Base-by-base conservation (phyloP, 1,139 yeast species). In the Magnusiomyces sp. region DNA sequence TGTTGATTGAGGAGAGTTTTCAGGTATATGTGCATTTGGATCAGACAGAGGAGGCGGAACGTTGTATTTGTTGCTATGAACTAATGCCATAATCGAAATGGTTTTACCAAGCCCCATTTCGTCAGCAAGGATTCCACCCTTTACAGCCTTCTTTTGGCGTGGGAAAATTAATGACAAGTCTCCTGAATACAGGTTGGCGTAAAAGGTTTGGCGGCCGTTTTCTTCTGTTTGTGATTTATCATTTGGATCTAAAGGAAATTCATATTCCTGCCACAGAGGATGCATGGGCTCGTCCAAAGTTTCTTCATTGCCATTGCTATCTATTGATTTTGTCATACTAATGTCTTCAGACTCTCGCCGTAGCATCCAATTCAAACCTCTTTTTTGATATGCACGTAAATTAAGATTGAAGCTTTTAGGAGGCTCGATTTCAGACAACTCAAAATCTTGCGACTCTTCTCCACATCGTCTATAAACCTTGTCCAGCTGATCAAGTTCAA, bases 81-180 rank as follows among this genome's bases (percentile, higher is more conserved):
- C 71, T 48, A 92, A 67, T 0, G 97, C 77, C 54, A 88, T 67
- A 0, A 95, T 80, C 0, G 95, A 84, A 19, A 90, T 85, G 0
- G 97, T 90, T 62, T 90, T 90, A 43, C 97, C 97, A 6, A 90
- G 72, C 0, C 97, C 97, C 97, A 90, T 90, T 64, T 90, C 97
- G 66, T 90, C 97, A 0, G 97, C 95, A n/a, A 90, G 69, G 16
- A 90, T 86, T 1, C 98, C 98, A 20, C 98, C 97, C 39, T 81
- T 73, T 34, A 76, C 66, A 0, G 82, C 71, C 53, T 75, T 77
- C 46, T 61, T 61, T 50, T 65, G 62, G 10, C 62, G 57, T 1
- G 97, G 97, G 56, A 76, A 79, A 17, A 75, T 75, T 19, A 79
- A 60, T 0, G 94, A 80, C 52, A 92, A 74, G 55, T 85, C 92